Conservation (phyloP, 495 filamentous ascomycete genomes). For the Cladorrhinum samala region DNA sequence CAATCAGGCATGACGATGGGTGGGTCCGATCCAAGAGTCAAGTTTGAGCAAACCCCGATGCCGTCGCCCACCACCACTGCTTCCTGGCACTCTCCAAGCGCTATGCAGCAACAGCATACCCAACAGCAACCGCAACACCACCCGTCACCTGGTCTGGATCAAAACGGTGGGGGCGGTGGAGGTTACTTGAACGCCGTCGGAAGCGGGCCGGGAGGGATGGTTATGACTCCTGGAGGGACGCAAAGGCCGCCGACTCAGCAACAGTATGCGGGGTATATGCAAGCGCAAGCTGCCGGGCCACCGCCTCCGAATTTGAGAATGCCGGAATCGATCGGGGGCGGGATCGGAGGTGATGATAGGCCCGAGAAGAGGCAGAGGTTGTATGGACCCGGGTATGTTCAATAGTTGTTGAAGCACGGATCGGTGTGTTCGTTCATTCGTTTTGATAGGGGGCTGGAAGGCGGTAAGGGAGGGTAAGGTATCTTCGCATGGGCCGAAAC, state of each 20-base stretch:
- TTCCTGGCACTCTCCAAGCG: conserved; percentile 69
- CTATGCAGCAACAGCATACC: conserved; percentile 38
- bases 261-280: conserved; percentile 28
- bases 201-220: conserved; percentile 34
- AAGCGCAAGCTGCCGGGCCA: conserved; percentile 27
- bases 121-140: conserved; percentile 29
- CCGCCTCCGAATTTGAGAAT: conserved; percentile 11
- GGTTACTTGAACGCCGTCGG: conserved; percentile 36
- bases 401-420: too few relatives aligned
- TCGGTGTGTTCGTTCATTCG: neutral
- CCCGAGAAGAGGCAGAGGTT: conserved; percentile 35
- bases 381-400: conserved; percentile 33
- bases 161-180: conserved; percentile 25
- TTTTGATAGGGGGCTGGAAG: too few relatives aligned
- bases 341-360: conserved; percentile 17
- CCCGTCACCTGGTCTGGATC: conserved; percentile 51
- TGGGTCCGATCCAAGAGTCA: conserved; percentile 59
- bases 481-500: too few relatives aligned
- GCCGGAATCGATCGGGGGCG: neutral
- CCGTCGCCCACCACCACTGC: conserved; percentile 65
- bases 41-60: conserved; percentile 77
- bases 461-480: too few relatives aligned
- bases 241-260: conserved; percentile 18
- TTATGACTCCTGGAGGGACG: conserved; percentile 39
- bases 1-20: conserved; percentile 6